These are phyloP conservation scores for Actinidia polygama DNA, from an alignment of 179 eudicot species.

Conservation along the genomic window DNA sequence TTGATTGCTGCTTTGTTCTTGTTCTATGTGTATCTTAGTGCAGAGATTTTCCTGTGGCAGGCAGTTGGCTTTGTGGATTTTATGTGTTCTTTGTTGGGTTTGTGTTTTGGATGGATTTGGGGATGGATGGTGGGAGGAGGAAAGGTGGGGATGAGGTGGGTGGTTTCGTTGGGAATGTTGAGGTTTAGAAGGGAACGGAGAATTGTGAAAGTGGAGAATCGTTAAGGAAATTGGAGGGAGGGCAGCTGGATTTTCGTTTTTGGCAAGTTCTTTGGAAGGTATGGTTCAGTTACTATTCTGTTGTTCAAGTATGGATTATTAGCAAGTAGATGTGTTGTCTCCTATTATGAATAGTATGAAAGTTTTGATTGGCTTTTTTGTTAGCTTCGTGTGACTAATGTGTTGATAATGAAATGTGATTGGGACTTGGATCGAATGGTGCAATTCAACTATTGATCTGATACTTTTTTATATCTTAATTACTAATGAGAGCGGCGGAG, in stretches of 20 bases:
- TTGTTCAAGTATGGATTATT: background rate
- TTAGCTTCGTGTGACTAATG: background rate
- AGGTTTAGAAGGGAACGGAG: conserved; percentile 24
- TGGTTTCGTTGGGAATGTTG: conserved; percentile 37
- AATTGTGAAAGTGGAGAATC: conserved; percentile 44
- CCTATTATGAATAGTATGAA: background rate
- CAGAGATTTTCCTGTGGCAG: conserved; percentile 92
- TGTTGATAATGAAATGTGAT: background rate
- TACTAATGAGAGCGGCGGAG: too few relatives aligned
- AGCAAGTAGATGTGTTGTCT: background rate
- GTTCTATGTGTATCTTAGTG: conserved; percentile 89
- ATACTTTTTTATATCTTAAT: too few relatives aligned
- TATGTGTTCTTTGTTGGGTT: conserved; percentile 89
- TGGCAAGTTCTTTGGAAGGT: conserved; percentile 47
- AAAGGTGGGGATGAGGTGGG: conserved; percentile 32
- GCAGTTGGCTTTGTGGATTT: conserved; percentile 91
- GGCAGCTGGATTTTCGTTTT: conserved; percentile 27
- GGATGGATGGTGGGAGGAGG: conserved; percentile 36
- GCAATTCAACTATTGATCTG: background rate
- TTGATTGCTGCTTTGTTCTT: conserved; percentile 69
- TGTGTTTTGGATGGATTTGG: conserved; percentile 98
- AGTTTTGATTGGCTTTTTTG: background rate
- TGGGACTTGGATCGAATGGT: background rate
- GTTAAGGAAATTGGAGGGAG: conserved; percentile 20
- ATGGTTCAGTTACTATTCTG: conserved; percentile 23